Percentiles rank a stretch among this genome's conserved stretches.
phyloP scores from a whole-genome alignment of 2,329 filamentous ascomycete species.

The Xylaria sp. region DNA sequence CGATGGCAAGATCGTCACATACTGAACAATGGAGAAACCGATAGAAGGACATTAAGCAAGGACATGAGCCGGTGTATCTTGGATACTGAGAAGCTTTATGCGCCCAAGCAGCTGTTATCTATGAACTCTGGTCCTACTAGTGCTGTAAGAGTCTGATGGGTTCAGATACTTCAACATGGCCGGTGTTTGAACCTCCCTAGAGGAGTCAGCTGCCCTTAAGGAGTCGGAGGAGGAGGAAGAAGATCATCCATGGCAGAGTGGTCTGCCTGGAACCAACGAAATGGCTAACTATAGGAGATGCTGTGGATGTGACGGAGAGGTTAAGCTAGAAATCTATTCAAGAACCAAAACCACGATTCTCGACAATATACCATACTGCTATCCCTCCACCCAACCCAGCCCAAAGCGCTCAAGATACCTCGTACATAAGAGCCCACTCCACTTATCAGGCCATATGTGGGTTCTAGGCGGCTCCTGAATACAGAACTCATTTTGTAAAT shows the following conservation, averaged over 20 bases:
- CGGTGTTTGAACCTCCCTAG: no score
- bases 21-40: background rate
- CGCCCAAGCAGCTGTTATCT: background rate
- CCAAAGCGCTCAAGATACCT: background rate
- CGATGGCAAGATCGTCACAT: background rate
- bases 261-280: background rate
- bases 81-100: background rate
- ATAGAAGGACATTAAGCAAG: background rate
- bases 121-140: no score
- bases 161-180: background rate
- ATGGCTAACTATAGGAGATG: background rate
- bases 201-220: background rate
- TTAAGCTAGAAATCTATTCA: background rate
- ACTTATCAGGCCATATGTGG: slow-evolving; percentile 15
- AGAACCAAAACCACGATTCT: background rate
- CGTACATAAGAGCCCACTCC: background rate
- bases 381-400: background rate
- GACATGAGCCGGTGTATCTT: background rate
- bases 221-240: background rate
- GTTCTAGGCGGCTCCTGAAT: background rate
- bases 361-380: background rate
- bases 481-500: background rate
- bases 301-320: no score
- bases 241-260: background rate
- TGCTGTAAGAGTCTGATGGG: background rate